Evolutionary conservation across 768 basidiomycete species (phyloP), one percentile per base, ranked within the genome.

Genomic region (Saitozyma sp.): DNA sequence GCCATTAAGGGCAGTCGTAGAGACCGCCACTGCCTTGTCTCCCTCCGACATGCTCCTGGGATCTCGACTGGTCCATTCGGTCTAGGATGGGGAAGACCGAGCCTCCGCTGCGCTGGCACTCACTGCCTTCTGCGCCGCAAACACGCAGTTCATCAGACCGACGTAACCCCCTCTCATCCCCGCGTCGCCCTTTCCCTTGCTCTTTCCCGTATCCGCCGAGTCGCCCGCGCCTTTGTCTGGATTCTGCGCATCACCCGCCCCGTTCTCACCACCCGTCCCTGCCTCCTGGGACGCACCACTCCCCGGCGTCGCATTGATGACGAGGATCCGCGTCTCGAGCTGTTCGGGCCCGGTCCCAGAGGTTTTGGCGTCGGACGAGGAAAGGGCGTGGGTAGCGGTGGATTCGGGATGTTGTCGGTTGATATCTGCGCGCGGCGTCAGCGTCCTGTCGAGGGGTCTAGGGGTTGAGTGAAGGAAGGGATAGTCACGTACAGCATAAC

Each of bases 81-180:
- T n/a, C n/a, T n/a, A n/a, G n/a, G n/a, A n/a, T n/a, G 29, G 29
- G 29, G 29, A 29, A 29, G 29, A 29, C 2, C 29, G 29, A 17
- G 6, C 6, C 13, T 46, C 45, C n/a, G 45, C 45, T 5, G 45
- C n/a, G n/a, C n/a, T n/a, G n/a, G n/a, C 45, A 79, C 88, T 69
- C 66, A 91, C 95, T 68, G 92, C 83, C 82, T 99, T 99, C 80
- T 99, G 96, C 6, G 96, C 96, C 16, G 94, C 93, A 81, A 99
- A 99, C 54, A 98, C 98, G 58, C 93, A 88, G 77, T 98, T 98
- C 96, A 99, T 99, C 76, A 98, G 88, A 29, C 95, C 91, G 54
- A 98, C 95, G 80, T 99, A 99, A 9, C 93, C 91, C 0, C 72
- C 72, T 54, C 75, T 8, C 69, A 68, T 66, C 46, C 63, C 72